Evolutionary conservation across 768 basidiomycete species (phyloP), one percentile per base, ranked within the genome.

Genomic region (Sutorius australiensis): DNA sequence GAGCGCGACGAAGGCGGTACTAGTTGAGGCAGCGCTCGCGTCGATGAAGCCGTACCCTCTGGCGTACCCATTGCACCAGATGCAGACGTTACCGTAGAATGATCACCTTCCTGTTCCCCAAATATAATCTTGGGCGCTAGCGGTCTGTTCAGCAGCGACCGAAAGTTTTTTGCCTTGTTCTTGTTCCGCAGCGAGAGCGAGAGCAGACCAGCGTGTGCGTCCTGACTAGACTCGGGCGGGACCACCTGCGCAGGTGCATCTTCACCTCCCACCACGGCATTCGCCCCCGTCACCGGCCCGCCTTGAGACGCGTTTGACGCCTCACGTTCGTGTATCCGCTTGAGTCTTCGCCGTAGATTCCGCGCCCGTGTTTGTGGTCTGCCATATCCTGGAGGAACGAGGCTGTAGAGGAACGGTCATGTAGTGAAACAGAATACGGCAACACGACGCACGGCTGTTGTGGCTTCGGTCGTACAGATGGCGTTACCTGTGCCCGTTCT

Each of bases 81-180:
- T 0, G 41, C 21, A 28, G 53, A 33, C 31, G 24, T 24, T 4
- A 24, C 24, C 24, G n/a, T 27, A 13, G 38, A 41, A 2, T 30
- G 38, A 7, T 21, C 56, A 9, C 34, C 51, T 21, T 54, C 62
- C 34, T 55, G 51, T 12, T 67, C 60, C 1, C 64, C 64, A 55
- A 87, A 87, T 16, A 81, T 69, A 51, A 87, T 84, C 67, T 81
- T 87, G 36, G 70, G 62, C 32, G 66, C 76, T 57, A 67, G 75
- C 46, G 48, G 75, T 64, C 36, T 69, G 44, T 68, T 58, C 67
- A 84, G 74, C 7, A 79, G 70, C 45, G 79, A 72, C 59, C 77
- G 82, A 68, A 85, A 88, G 17, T 81, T 82, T 52, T 80, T 84
- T 41, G 79, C 80, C 67, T 89, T 90, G 67, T 88, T 89, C 68